Base-by-base conservation (phyloP, 169 alveolate species). In the Cryptosporidium canis region DNA sequence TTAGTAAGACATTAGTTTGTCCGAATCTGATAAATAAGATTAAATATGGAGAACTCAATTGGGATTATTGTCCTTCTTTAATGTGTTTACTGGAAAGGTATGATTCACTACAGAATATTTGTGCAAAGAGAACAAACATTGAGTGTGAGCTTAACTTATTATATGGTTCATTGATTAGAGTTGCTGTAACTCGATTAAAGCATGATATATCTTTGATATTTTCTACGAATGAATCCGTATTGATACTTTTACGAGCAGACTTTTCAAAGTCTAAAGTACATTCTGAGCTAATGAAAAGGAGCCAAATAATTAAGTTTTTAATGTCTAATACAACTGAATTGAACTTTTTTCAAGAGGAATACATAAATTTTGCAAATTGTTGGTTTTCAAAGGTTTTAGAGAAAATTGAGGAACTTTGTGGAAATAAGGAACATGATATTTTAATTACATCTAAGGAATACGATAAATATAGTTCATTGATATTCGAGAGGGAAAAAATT, bases 371-470 rank as follows among this genome's bases (percentile, higher is more conserved):
- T 35, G n/a, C 64, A 48, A 9, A 14, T 12, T 37, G 16, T 14
- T 53, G 47, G 35, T n/a, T 70, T 29, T 35, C 66, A 14, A 9
- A 33, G 3, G 44, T 45, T 35, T 1, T 61, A 11, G 35, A 44
- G 33, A 43, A 37, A n/a, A n/a, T 58, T 21, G 77, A 39, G 24
- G 35, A 58, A 16, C 64, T 77, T 0, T 58, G 41, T 24, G n/a
- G 21, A 1, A 39, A 61, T 24, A 77, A 39, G 24, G 43, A 39
- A 41, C 18, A n/a, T 11, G 37, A 51, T n/a, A 45, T 37, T 29
- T 18, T 14, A 4, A 77, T 77, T 56, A 58, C 53, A 21, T 77
- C 70, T 21, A 77, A 55, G 27, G 87, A 77, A 24, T 77, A 77
- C 27, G 87, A 77, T 41, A 77, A 61, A 37, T 18, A 8, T 58